phyloP scores from a whole-genome alignment of 345 rosid species.

The Citrus reticulata region DNA sequence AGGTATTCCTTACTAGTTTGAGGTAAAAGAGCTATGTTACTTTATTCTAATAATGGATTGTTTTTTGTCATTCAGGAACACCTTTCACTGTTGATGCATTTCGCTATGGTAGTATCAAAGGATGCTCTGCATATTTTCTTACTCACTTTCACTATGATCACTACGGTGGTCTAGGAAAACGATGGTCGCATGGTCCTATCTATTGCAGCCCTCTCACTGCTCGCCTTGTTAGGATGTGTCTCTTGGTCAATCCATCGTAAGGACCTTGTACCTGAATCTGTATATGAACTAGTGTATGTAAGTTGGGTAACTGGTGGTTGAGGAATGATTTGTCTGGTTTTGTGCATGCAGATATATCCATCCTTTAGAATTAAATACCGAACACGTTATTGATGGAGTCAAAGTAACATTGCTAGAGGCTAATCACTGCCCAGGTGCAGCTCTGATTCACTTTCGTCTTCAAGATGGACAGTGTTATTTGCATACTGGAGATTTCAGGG shows the following conservation, averaged over 20 bases:
- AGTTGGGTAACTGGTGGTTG: background rate
- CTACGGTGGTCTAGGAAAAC: constrained; percentile 66
- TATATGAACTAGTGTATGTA: background rate
- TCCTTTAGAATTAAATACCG: constrained; percentile 49
- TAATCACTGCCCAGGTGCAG: constrained; percentile 84
- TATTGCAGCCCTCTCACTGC: constrained; percentile 67
- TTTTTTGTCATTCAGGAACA: constrained; percentile 44
- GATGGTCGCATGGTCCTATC: constrained; percentile 74
- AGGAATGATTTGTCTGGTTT: background rate
- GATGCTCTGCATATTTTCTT: constrained; percentile 71
- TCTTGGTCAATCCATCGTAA: constrained; percentile 54
- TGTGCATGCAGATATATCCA: constrained; percentile 40
- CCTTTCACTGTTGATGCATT: constrained; percentile 75
- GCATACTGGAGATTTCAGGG: constrained; percentile 91
- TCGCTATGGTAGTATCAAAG: constrained; percentile 59
- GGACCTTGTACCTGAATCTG: constrained; percentile 4
- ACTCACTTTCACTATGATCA: constrained; percentile 82
- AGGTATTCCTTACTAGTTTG: background rate
- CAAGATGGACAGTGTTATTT: constrained; percentile 51
- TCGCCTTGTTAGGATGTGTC: constrained; percentile 55
- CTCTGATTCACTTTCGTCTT: constrained; percentile 58
- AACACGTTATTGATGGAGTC: constrained; percentile 49
- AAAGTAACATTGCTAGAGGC: constrained; percentile 68
- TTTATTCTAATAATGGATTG: background rate
- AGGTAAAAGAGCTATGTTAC: background rate